Conservation (phyloP, 164 flowering plant species). For the Vitis amurensis region DNA sequence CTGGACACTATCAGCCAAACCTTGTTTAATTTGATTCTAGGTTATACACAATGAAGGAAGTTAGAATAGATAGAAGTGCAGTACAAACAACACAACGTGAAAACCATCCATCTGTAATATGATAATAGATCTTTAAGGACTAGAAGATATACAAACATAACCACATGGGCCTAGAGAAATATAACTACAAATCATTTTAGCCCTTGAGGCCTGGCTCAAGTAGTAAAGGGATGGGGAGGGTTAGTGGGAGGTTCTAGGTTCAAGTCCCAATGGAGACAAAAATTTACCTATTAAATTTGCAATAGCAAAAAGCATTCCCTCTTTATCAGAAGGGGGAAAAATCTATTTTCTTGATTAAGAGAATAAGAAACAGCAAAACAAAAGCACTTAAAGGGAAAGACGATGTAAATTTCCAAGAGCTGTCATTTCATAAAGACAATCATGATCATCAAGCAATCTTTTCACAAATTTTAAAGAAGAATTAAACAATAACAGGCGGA, state of each 20-base stretch:
- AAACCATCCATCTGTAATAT: background rate
- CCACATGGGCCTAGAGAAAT: no score
- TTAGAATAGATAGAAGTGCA: conserved; percentile 10
- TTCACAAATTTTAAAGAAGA: background rate
- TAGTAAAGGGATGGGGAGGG: no score
- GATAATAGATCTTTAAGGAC: background rate
- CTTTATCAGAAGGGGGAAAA: background rate
- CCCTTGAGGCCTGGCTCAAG: no score
- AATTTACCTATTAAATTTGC: no score
- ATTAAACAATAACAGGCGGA: background rate
- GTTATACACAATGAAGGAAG: conserved; percentile 10
- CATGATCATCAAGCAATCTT: background rate
- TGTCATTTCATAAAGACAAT: background rate
- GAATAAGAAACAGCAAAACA: background rate
- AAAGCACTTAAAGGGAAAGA: background rate
- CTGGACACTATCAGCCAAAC: conserved; percentile 38
- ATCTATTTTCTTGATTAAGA: background rate
- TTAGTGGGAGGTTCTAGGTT: no score
- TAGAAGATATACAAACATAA: background rate
- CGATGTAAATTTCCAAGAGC: background rate
- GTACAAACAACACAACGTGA: background rate
- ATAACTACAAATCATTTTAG: no score
- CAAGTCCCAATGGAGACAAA: no score
- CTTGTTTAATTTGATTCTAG: conserved; percentile 47
- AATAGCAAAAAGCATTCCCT: no score